Base-by-base conservation (phyloP, 148 eudicot genomes). In the Amaranthus hypochondriacus region DNA sequence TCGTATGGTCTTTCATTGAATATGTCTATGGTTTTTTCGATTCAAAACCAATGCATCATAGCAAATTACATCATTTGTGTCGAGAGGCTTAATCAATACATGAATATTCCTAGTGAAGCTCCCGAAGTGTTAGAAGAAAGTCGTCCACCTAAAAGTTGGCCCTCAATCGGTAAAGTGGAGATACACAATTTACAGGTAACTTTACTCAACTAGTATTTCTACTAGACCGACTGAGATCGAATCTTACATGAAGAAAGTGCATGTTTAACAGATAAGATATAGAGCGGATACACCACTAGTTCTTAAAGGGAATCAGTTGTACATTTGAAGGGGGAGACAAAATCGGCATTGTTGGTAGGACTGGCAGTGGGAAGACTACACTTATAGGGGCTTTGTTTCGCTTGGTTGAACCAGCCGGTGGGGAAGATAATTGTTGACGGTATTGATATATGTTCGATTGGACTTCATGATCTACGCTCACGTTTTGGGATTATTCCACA, bases 311-410 rank as follows among this genome's bases (percentile, higher is more conserved):
- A 61, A 80, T 93, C 66, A 89, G 83, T 59, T 93, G 98, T 81
- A 90, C 92, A 49, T 89, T 90, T 75, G 86, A 90, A 86, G 98
- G 94, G 76, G 98, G 94, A 54, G 85, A 89, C 77, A 89, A 84
- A 71, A 86, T 90, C 60, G 98, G 98, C 52, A 86, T 93, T 68
- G 98, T 90, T 77, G 98, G 98, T 50, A 87, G 96, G 67, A 93
- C 98, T 7, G 98, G 96, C 57, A 93, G 98, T 79, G 98, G 98
- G 70, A 93, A 93, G 80, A 86, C 90, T 13, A 90, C 98, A n/a
- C 90, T 93, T 3, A 90, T 90, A 4, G 87, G 98, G 59, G 98
- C 98, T 0, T 69, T 93, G 50, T 93, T 93, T 81, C 90, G 98
- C 43, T 78, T 93, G 70, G 96, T 93, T 63, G 98, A 93, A 77